phyloP scores from a whole-genome alignment of 2,329 filamentous ascomycete species.

The Penicillium expansum region DNA sequence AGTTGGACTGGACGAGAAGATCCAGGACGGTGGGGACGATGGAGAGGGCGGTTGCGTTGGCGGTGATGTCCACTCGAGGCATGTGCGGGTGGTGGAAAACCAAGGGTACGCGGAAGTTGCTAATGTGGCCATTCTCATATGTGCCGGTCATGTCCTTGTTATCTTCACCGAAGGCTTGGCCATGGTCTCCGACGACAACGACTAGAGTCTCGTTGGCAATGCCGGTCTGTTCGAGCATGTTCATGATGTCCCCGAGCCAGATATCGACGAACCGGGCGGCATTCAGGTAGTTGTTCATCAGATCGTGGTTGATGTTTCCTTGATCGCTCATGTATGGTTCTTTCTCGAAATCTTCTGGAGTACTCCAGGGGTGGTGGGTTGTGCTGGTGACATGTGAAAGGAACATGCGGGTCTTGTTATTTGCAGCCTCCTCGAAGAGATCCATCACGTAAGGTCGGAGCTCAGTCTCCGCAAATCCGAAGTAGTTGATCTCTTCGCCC shows the following conservation, averaged over 20 bases:
- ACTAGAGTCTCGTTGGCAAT: conserved; percentile 48
- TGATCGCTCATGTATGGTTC: conserved; percentile 27
- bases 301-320: conserved; percentile 30
- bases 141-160: conserved; percentile 40
- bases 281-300: conserved; percentile 47
- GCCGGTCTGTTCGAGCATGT: conserved; percentile 44
- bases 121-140: conserved; percentile 47
- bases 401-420: conserved; percentile 34
- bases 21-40: conserved; percentile 50
- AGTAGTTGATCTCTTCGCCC: conserved; percentile 44
- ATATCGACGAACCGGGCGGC: conserved; percentile 44
- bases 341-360: conserved; percentile 33
- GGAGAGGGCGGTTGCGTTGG: conserved; percentile 44
- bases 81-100: conserved; percentile 47
- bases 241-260: conserved; percentile 46
- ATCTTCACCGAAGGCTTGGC: conserved; percentile 47
- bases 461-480: conserved; percentile 43
- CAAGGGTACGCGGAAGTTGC: conserved; percentile 47
- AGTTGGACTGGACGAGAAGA: conserved; percentile 43
- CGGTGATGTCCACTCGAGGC: conserved; percentile 42
- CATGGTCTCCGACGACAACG: conserved; percentile 48
- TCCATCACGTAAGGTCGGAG: conserved; percentile 38
- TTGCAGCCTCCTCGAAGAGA: conserved; percentile 30
- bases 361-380: conserved; percentile 46
- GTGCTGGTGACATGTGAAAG: conserved; percentile 36